These are phyloP conservation scores for Simmondsia chinensis DNA, from an alignment of 148 eudicot species.

Conservation along the genomic window DNA sequence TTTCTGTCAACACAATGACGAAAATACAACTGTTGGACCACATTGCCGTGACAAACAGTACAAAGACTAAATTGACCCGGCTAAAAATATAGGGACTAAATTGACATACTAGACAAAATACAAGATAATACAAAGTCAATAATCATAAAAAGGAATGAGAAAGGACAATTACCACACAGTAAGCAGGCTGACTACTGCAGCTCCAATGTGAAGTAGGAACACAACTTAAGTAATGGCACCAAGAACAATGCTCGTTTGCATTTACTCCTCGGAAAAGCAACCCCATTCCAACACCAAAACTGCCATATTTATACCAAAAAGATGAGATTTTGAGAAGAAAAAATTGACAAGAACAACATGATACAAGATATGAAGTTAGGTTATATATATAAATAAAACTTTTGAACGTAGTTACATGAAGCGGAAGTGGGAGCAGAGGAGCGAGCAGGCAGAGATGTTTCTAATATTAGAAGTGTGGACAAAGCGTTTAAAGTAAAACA, in stretches of 20 bases:
- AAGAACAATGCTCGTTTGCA: slow-evolving; percentile 69
- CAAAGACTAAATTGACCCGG: no score
- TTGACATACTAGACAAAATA: no score
- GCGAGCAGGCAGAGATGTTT: no score
- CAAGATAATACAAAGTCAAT: neutral
- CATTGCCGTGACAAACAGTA: no score
- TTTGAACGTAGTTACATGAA: no score
- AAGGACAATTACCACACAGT: slow-evolving; percentile 42
- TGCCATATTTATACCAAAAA: slow-evolving; percentile 18
- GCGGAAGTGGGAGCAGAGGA: no score
- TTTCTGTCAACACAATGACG: no score
- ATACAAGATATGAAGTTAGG: neutral
- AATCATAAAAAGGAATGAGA: neutral
- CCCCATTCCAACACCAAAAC: slow-evolving; percentile 47
- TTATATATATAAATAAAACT: no score
- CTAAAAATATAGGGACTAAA: no score
- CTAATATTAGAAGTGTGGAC: no score
- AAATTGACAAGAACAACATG: neutral
- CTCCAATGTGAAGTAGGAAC: slow-evolving; percentile 67
- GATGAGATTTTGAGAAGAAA: neutral
- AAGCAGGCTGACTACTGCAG: slow-evolving; percentile 43
- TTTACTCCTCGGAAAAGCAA: slow-evolving; percentile 61
- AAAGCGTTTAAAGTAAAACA: no score
- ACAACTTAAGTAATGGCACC: slow-evolving; percentile 90
- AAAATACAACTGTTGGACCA: no score